Evolutionary conservation across 176 grass and related monocot species (phyloP), one percentile per base, ranked within the genome.

Genomic region (Thinopyrum elongatum): DNA sequence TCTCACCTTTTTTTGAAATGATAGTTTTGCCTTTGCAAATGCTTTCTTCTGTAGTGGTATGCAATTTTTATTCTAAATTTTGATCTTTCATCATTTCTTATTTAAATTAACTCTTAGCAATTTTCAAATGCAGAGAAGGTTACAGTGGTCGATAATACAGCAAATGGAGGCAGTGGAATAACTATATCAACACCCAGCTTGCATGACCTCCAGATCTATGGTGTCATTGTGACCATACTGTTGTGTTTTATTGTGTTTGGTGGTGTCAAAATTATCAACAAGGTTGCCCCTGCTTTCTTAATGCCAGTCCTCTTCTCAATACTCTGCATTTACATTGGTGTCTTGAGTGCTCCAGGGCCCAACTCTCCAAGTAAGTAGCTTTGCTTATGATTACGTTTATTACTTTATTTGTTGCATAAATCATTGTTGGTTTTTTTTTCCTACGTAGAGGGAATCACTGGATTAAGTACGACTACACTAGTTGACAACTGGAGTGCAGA

Each of bases 241-340:
- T 78, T 98, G 4, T 94, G 93, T 84, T 98, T 98, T 87, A 86
- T 95, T 87, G 96, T 98, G 57, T 98, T 98, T 80, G 96, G 96
- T 44, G 96, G 96, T 69, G 96, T 98, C 44, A 98, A 95, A 67
- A 98, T 98, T 15, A 98, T 98, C 74, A 98, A 98, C 72, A 93
- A 86, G 78, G 96, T 98, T 1, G 93, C 96, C 30, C 96, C 96
- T 30, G 93, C 93, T 81, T 94, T 98, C 82, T 83, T 98, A 77
- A 62, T 95, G 62, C 88, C 96, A 10, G 96, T 98, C 30, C 92
- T 98, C 41, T 91, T 98, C 81, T 98, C 96, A 70, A 87, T 98
- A 77, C 69, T 92, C 59, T 98, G 96, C 86, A 95, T 98, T 86
- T 92, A 91, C 73, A 86, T 95, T 79, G 96, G 96, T 34, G 76